Conservation (phyloP, 768 basidiomycete genomes). For the Leucosporidium yakuticum region DNA sequence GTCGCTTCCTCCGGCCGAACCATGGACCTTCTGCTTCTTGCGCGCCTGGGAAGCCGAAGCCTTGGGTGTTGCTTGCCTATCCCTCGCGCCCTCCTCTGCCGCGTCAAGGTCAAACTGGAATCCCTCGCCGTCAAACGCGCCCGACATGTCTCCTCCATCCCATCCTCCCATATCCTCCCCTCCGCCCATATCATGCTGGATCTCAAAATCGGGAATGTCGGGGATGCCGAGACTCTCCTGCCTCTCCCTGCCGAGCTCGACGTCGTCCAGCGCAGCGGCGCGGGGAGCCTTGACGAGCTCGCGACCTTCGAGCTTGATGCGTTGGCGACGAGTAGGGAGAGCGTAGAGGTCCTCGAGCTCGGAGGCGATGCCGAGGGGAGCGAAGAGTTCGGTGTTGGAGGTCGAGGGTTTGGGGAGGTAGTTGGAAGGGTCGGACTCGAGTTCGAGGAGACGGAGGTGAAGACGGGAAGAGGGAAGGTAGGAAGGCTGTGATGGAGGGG, state of each 20-base stretch:
- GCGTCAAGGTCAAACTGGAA: constrained; percentile 16
- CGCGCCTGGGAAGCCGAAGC: neutral
- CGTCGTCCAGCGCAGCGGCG: neutral
- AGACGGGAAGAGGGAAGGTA: constrained; percentile 78
- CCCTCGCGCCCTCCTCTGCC: constrained; percentile 1
- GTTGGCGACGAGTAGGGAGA: constrained; percentile 43
- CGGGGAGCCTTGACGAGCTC: neutral
- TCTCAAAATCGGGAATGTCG: neutral
- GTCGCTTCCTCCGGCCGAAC: neutral
- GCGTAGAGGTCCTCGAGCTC: constrained; percentile 79
- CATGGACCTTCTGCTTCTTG: constrained; percentile 22
- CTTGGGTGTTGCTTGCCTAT: no score
- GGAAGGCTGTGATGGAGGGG: constrained; percentile 50
- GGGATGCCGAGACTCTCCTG: neutral
- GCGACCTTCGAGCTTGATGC: constrained; percentile 20
- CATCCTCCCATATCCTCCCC: constrained; percentile 30
- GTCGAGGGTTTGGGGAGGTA: constrained; percentile 78
- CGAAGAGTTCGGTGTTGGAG: constrained; percentile 60
- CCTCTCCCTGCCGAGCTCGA: neutral
- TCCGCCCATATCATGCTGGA: constrained; percentile 21
- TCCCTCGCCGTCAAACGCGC: neutral
- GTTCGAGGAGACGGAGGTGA: constrained; percentile 77
- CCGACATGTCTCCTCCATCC: neutral
- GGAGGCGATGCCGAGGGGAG: constrained; percentile 73
- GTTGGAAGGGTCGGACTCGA: constrained; percentile 79